These are phyloP conservation scores for Hyphopichia wangnamkhiaoensis DNA, from an alignment of 1,139 yeast species.

Conservation along the genomic window DNA sequence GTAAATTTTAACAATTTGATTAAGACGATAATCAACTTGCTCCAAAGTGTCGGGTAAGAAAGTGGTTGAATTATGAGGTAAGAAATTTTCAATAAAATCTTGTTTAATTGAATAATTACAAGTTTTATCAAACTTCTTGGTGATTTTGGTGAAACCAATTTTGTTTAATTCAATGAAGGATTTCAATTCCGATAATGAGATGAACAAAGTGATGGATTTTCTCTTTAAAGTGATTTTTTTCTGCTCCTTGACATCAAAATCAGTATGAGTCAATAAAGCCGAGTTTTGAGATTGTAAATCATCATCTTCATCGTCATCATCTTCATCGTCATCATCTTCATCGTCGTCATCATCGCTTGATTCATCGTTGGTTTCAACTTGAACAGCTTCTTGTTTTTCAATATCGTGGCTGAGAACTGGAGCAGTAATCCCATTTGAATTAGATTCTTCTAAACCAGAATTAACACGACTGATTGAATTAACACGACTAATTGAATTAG, in stretches of 20 bases:
- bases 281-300: conserved; percentile 33
- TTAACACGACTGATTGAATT: not conserved
- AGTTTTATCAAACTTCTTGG: conserved; percentile 88
- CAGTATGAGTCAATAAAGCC: conserved; percentile 45
- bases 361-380: conserved; percentile 13
- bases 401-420: conserved; percentile 9
- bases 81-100: conserved; percentile 50
- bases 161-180: conserved; percentile 79
- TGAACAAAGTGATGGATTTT: conserved; percentile 65
- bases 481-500: not conserved
- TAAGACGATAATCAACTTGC: conserved; percentile 45
- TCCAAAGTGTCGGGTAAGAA: conserved; percentile 47
- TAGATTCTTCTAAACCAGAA: not conserved
- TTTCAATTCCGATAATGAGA: conserved; percentile 77
- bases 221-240: conserved; percentile 67
- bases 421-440: not conserved
- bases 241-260: conserved; percentile 52
- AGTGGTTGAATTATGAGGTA: conserved; percentile 41
- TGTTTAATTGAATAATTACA: conserved; percentile 60
- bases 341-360: conserved; percentile 18
- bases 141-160: conserved; percentile 85
- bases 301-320: conserved; percentile 46
- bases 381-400: conserved; percentile 22
- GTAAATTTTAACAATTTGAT: conserved; percentile 52
- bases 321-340: conserved; percentile 38